Percentiles rank a stretch among this genome's conserved stretches.
Evolutionary conservation across 352 stramenopile species (phyloP).

Genomic region (Pythium aphanidermatum): DNA sequence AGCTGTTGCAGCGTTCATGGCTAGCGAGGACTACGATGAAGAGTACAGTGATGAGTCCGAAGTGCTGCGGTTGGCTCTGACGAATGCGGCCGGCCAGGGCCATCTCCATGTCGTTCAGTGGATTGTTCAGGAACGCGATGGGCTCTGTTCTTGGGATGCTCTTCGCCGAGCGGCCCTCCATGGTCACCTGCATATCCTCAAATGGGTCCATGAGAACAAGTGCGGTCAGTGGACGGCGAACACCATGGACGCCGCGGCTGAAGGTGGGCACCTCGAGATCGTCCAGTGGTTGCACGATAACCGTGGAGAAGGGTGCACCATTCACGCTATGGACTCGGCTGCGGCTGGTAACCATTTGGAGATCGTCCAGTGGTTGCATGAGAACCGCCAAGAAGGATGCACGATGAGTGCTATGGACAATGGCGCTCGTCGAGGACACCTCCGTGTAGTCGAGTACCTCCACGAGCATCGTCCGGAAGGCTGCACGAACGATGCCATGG

Average conservation of each 20-base stretch:
- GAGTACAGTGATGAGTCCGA: background rate
- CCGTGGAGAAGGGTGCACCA: constrained; percentile 18
- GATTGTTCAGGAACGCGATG: constrained; percentile 20
- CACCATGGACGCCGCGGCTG: constrained; percentile 19
- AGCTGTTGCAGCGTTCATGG: constrained; percentile 12
- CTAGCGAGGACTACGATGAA: constrained; percentile 17
- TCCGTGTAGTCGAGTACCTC: constrained; percentile 21
- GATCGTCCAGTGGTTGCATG: constrained; percentile 22
- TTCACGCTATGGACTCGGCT: constrained; percentile 22
- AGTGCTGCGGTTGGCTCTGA: constrained; percentile 15
- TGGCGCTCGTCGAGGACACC: constrained; percentile 15
- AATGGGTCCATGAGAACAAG: constrained; percentile 19
- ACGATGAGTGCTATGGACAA: constrained; percentile 26
- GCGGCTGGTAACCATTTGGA: constrained; percentile 17
- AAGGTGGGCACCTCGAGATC: constrained; percentile 20
- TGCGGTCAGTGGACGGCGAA: constrained; percentile 21
- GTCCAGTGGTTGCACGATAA: constrained; percentile 22
- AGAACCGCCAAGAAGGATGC: constrained; percentile 24
- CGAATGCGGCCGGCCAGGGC: constrained; percentile 15
- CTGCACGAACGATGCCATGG: constrained; percentile 26
- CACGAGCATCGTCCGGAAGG: constrained; percentile 20
- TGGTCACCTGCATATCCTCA: constrained; percentile 19
- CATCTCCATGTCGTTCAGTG: constrained; percentile 22
- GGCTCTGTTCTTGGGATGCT: constrained; percentile 22
- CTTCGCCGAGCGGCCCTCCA: constrained; percentile 16